Conservation (phyloP, 2,329 filamentous ascomycete genomes). For the Neurospora crassa region DNA sequence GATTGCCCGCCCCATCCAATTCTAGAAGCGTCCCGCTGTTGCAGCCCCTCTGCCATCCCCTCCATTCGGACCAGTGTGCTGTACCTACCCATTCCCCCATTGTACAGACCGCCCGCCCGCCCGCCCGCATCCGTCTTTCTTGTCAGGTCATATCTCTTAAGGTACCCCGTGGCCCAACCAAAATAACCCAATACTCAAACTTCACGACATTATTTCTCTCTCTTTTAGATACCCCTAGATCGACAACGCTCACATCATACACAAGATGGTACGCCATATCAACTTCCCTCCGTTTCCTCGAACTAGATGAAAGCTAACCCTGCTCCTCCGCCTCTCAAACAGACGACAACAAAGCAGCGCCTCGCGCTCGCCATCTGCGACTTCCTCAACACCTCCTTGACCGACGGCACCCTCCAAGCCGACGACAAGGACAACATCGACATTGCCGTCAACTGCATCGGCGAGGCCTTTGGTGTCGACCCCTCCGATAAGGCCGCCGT, state of each 20-base stretch:
- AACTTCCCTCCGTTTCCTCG: no score
- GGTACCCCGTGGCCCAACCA: neutral
- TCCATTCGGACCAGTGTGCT: neutral
- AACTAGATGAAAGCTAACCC: no score
- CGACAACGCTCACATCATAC: neutral
- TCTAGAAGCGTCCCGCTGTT: neutral
- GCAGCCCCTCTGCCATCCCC: neutral
- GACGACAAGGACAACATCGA: slow-evolving; percentile 94
- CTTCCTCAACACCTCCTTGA: slow-evolving; percentile 76
- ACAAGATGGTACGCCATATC: slow-evolving; percentile 1
- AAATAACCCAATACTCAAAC: neutral
- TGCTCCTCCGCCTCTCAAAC: slow-evolving; percentile 1
- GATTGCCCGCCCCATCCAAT: neutral
- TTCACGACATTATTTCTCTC: neutral
- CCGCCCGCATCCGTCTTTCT: neutral
- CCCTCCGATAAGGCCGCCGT: slow-evolving; percentile 64
- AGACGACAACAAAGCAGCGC: slow-evolving; percentile 60
- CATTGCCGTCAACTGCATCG: slow-evolving; percentile 87
- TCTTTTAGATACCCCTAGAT: neutral
- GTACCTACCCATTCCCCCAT: neutral
- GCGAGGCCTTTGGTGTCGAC: slow-evolving; percentile 92
- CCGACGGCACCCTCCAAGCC: slow-evolving; percentile 76
- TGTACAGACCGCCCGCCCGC: neutral
- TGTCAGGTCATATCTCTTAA: neutral
- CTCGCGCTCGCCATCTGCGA: slow-evolving; percentile 96